Percentiles rank a stretch among this genome's conserved stretches.
These are phyloP conservation scores for Fusarium sp. DNA, from an alignment of 2,329 filamentous ascomycete species.

Conservation along the genomic window DNA sequence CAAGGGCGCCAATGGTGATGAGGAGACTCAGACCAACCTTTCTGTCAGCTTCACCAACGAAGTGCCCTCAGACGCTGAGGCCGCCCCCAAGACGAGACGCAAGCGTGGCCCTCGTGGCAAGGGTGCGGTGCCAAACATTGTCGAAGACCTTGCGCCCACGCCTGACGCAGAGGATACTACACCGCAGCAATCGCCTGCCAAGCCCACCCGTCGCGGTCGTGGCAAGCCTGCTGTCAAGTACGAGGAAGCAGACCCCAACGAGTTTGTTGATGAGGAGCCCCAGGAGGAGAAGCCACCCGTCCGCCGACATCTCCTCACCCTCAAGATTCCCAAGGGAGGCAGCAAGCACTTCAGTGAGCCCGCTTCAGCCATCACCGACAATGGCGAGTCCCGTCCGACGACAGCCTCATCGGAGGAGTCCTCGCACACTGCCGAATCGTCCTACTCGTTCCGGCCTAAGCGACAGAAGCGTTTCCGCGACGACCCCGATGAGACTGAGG, in stretches of 20 bases:
- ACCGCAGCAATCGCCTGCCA: slow-evolving; percentile 34
- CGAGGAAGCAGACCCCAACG: slow-evolving; percentile 46
- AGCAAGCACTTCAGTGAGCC: slow-evolving; percentile 54
- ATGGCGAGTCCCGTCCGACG: slow-evolving; percentile 63
- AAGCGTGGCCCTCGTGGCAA: slow-evolving; percentile 47
- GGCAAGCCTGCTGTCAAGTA: slow-evolving; percentile 43
- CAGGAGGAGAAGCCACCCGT: slow-evolving; percentile 44
- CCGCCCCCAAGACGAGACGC: slow-evolving; percentile 46
- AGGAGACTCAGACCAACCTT: slow-evolving; percentile 43
- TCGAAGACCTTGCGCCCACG: slow-evolving; percentile 42
- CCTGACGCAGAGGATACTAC: slow-evolving; percentile 32
- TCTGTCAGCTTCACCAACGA: slow-evolving; percentile 52
- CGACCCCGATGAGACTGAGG: slow-evolving; percentile 58
- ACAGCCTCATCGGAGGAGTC: slow-evolving; percentile 66
- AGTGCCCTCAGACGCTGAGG: slow-evolving; percentile 48
- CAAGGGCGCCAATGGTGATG: slow-evolving; percentile 47
- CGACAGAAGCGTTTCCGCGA: slow-evolving; percentile 66
- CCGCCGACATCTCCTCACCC: slow-evolving; percentile 50
- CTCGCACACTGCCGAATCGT: slow-evolving; percentile 61
- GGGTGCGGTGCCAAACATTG: slow-evolving; percentile 35
- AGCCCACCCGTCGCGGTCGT: slow-evolving; percentile 43
- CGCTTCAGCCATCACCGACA: slow-evolving; percentile 52
- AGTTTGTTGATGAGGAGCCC: slow-evolving; percentile 45
- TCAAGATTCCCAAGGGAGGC: slow-evolving; percentile 54
- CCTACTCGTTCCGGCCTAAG: slow-evolving; percentile 67